Evolutionary conservation across 208 protist species (phyloP).

Genomic region (Leishmania major): DNA sequence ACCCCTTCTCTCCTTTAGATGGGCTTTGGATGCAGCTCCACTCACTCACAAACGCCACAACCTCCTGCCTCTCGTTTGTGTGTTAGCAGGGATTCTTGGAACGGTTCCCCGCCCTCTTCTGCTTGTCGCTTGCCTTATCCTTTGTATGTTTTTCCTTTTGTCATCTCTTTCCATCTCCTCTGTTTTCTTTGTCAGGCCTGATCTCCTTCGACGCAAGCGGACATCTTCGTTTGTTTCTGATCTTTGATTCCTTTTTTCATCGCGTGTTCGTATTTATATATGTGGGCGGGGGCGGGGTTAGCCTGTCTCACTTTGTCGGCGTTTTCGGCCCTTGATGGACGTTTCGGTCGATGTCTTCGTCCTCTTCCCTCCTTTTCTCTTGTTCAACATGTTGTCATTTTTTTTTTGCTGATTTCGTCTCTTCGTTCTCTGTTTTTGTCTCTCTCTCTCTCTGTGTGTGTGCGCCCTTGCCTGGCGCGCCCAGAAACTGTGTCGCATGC

Average conservation of each 20-base stretch:
- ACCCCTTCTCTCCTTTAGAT: too few relatives aligned
- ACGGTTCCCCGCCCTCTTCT: neutral
- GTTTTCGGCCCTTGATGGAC: neutral
- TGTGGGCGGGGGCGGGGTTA: neutral
- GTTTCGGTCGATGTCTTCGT: neutral
- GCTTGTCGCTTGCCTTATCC: neutral
- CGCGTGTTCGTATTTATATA: neutral
- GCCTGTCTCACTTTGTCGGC: neutral
- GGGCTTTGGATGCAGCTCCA: neutral
- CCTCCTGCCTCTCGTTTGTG: neutral
- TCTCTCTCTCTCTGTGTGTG: neutral
- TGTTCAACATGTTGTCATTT: neutral
- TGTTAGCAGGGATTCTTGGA: neutral
- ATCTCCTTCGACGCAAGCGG: neutral
- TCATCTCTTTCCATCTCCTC: neutral
- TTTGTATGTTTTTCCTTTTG: neutral
- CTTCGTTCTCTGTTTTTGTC: neutral
- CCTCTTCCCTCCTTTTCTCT: neutral
- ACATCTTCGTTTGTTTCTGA: neutral
- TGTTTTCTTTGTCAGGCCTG: neutral
- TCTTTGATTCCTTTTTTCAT: neutral
- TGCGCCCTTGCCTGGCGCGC: neutral
- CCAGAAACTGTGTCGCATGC: neutral
- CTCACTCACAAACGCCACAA: neutral
- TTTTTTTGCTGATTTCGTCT: conserved; percentile 7